Conservation (phyloP, 1,284 basidiomycete genomes). For the Trichosporon coremiiforme region DNA sequence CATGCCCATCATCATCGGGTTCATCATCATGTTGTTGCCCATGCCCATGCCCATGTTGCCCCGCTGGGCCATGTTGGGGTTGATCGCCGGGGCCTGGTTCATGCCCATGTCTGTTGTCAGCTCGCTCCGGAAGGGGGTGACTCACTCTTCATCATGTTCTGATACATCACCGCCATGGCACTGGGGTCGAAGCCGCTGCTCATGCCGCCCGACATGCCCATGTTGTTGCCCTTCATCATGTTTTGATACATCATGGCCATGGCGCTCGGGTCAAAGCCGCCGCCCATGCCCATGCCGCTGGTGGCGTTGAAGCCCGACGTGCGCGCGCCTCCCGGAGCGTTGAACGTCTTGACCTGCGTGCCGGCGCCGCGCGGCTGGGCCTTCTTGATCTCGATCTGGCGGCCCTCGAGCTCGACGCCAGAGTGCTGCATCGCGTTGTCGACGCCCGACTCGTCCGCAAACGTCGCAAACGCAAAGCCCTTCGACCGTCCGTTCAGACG, state of each 20-base stretch:
- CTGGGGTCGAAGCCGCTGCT: constrained; percentile 58
- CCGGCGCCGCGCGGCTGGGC: constrained; percentile 72
- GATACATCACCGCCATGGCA: constrained; percentile 62
- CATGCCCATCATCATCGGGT: constrained; percentile 28
- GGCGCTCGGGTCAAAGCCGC: constrained; percentile 59
- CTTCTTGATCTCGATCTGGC: constrained; percentile 93
- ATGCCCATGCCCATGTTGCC: constrained; percentile 27
- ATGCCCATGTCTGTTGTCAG: constrained; percentile 41
- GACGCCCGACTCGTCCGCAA: constrained; percentile 80
- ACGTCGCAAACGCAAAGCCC: constrained; percentile 97
- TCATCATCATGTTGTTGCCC: constrained; percentile 27
- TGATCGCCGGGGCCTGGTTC: constrained; percentile 53
- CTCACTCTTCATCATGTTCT: constrained; percentile 58
- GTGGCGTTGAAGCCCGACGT: constrained; percentile 32
- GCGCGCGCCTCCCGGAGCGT: constrained; percentile 42
- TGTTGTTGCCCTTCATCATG: constrained; percentile 55
- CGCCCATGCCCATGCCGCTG: constrained; percentile 26
- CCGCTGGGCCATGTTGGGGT: constrained; percentile 50
- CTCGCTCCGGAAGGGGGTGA: not conserved
- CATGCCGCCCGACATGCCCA: constrained; percentile 33
- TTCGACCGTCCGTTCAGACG: constrained; percentile 93
- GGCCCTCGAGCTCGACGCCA: constrained; percentile 87
- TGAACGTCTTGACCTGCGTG: constrained; percentile 48
- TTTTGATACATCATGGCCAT: constrained; percentile 62
- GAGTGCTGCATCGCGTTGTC: constrained; percentile 80